Conservation (phyloP, 164 flowering plant genomes). For the Nymphaea colorata region DNA sequence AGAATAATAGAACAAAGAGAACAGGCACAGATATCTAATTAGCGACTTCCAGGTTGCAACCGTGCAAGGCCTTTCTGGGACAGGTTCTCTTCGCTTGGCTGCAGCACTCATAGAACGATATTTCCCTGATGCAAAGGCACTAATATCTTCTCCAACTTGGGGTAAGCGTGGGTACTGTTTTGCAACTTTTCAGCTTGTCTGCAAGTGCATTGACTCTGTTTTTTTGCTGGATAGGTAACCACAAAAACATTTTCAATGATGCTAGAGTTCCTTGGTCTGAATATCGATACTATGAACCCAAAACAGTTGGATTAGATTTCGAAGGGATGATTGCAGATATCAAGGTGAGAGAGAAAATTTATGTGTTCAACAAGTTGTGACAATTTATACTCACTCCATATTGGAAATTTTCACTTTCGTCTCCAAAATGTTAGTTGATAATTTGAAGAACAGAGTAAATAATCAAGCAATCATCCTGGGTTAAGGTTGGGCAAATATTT, state of each 20-base stretch:
- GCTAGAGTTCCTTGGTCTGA: constrained; percentile 98
- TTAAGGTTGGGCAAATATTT: too few species aligned
- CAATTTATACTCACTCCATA: too few species aligned
- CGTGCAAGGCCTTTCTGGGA: constrained; percentile 97
- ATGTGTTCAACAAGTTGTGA: too few species aligned
- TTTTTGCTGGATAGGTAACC: constrained; percentile 54
- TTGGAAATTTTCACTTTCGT: too few species aligned
- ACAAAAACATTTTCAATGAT: constrained; percentile 98
- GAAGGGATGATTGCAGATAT: constrained; percentile 94
- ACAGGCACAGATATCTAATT: neutral
- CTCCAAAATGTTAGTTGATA: too few species aligned
- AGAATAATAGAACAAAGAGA: neutral
- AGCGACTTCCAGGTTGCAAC: constrained; percentile 65
- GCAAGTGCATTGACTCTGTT: neutral
- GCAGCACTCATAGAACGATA: constrained; percentile 88
- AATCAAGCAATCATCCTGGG: too few species aligned
- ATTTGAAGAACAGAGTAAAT: too few species aligned
- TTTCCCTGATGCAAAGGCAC: constrained; percentile 80
- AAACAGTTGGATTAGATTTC: constrained; percentile 93
- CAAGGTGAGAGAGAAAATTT: constrained; percentile 37
- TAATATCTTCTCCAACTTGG: constrained; percentile 97
- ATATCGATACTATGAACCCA: constrained; percentile 89
- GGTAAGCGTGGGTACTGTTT: constrained; percentile 33
- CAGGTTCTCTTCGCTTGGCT: constrained; percentile 96
- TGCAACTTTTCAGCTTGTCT: neutral